These are phyloP conservation scores for Ulota crispa DNA, from an alignment of 225 moss, liverwort and hornwort species.

Conservation along the genomic window DNA sequence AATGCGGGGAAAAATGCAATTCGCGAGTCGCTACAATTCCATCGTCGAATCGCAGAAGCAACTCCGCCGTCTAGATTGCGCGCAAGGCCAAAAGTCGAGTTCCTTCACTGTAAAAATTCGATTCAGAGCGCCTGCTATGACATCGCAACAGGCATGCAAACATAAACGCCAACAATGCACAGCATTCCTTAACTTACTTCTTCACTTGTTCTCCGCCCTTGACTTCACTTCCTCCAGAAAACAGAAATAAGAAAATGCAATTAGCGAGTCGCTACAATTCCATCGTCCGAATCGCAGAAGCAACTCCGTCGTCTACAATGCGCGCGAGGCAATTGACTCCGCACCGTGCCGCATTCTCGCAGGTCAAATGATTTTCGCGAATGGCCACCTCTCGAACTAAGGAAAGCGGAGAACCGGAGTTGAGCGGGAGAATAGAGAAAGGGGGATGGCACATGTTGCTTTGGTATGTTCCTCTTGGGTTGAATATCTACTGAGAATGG, in stretches of 20 bases:
- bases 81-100: neutral
- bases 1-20: too few relatives aligned
- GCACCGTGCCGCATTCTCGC: neutral
- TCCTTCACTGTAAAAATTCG: neutral
- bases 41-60: neutral
- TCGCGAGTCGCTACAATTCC: neutral
- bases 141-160: neutral
- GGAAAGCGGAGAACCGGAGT: neutral
- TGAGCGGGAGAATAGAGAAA: slow-evolving; percentile 17
- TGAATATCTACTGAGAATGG: neutral
- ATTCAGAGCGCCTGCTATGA: neutral
- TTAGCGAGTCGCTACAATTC: neutral
- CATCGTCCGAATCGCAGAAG: neutral
- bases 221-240: neutral
- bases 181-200: slow-evolving; percentile 22
- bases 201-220: neutral
- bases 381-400: neutral
- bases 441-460: neutral
- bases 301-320: neutral
- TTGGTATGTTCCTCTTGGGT: neutral
- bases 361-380: neutral
- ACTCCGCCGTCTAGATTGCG: neutral
- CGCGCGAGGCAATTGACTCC: neutral
- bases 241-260: too few relatives aligned
- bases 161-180: neutral